Evolutionary conservation across 2,329 filamentous ascomycete species (phyloP), one percentile per base, ranked within the genome.

Genomic region (Venturiaceae sp.): DNA sequence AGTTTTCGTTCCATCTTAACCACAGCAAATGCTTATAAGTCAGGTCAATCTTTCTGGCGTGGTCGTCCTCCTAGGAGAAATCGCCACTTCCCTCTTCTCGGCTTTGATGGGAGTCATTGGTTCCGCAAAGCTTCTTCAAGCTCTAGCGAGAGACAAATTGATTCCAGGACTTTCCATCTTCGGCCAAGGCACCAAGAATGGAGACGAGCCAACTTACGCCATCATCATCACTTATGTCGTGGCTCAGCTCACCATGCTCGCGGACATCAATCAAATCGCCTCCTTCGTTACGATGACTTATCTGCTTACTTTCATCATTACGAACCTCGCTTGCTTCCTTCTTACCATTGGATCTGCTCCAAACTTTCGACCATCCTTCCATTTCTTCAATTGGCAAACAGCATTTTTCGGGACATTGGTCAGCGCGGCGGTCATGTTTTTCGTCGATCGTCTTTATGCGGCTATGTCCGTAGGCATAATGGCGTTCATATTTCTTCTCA

Each of bases 281-380:
- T 92, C 89, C 0, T 84, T 95, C 59, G 90, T 95, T 50, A 92
- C 90, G 1, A 95, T 95, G 88, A 88, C 88, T 16, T 95, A 94
- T 68, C 83, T 94, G 66, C 92, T 95, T 86, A 95, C 90, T 0
- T 95, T 95, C 66, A 82, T 95, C 55, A 88, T 92, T 41, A 94
- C 89, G 72, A 95, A 95, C 63, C 73, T 95, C 8, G 90, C 90
- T 6, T 95, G 90, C 64, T 95, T 95, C 65, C 75, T 95, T 1
- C 78, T 95, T 58, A 92, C 92, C 69, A 86, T 95, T 59, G 87
- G 89, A 1, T 92, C 90, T 0, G 90, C 90, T 0, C 90, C 90
- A 3, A 95, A 95, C 67, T 95, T 95, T 64, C 80, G 90, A 26
- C 90, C 90, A 0, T 90, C 87, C 0, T 95, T 95, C 71, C 87